Base-by-base conservation (phyloP, 2,329 filamentous ascomycete genomes). In the Fusarium aywerte region DNA sequence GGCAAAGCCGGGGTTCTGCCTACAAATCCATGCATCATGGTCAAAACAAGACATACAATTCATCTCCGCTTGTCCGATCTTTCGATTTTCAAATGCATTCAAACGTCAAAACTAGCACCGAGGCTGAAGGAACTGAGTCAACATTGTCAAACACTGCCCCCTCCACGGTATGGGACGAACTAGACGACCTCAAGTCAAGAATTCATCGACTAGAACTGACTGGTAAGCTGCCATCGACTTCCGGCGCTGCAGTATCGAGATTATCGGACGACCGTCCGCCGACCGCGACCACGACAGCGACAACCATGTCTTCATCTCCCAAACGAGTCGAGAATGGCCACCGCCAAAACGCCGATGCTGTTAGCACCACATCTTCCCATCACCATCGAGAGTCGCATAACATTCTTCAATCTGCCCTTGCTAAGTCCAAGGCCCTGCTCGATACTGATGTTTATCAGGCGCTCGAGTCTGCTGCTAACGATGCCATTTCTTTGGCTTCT, bases 161-260 rank as follows among this genome's bases (percentile, higher is more conserved):
- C 13, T 96, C 93, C 3, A 97, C 93, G 0, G 92, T 99, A 4
- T 99, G 96, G 96, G 96, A 98, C 76, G 96, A 99, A 78, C 81
- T 99, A 27, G 96, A 98, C 72, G 96, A 98, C 68, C 81, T 99
- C 44, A 98, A 98, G 77, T 96, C 92, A 38, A 89, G 96, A 29
- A 97, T 99, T 71, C 90, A 92, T 71, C 92, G 93, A 62, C 85
- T 99, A 11, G 96, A 98, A 77, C 80, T 96, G 70, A 96, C 92
- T 4, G 94, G 94, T 59, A 97, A 96, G 78, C 81, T 96, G 32
- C 93, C 94, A 1, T 82, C 92, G 1, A 93, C 92, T 3, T 95
- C 93, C 4, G 91, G 90, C 33, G 92, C 92, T 4, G 91, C 92
- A 3, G 90, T 94, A 75, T 90, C 90, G 7, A 87, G 89, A 66